Evolutionary conservation across 176 grass and related monocot species (phyloP).

Genomic region (Neostapfia colusana): DNA sequence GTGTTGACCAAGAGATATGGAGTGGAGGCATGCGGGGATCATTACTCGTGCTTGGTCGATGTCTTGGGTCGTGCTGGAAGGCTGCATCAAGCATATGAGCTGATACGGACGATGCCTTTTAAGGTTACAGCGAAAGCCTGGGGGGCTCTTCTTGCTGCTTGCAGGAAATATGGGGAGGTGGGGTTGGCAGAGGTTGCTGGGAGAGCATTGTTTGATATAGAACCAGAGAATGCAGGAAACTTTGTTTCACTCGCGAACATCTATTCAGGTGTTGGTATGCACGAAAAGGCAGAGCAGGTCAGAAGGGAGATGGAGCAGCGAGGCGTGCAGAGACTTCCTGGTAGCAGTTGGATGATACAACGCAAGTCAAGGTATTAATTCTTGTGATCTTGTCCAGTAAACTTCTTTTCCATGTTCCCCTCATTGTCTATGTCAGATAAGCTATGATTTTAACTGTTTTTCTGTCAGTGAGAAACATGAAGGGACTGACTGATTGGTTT

Average conservation of each 20-base stretch:
- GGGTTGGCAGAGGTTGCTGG: constrained; percentile 57
- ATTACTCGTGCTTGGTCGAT: constrained; percentile 74
- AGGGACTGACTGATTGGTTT: constrained; percentile 18
- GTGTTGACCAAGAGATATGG: constrained; percentile 46
- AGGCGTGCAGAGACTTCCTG: constrained; percentile 46
- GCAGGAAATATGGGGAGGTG: constrained; percentile 64
- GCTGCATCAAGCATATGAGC: constrained; percentile 55
- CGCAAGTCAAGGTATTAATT: constrained; percentile 36
- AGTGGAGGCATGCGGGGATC: constrained; percentile 48
- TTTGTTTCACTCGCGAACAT: constrained; percentile 65
- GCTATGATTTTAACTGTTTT: constrained; percentile 19
- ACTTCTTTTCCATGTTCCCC: background rate
- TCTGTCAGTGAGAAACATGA: constrained; percentile 1
- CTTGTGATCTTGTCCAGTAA: background rate
- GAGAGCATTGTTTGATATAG: constrained; percentile 58
- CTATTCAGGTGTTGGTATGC: constrained; percentile 54
- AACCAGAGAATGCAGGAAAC: constrained; percentile 71
- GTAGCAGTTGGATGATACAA: constrained; percentile 62
- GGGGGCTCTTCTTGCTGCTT: constrained; percentile 75
- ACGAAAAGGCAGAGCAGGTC: constrained; percentile 54
- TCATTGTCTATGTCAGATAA: constrained; percentile 1
- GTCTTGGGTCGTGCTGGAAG: constrained; percentile 68
- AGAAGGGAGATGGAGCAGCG: constrained; percentile 60
- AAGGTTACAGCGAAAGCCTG: constrained; percentile 65
- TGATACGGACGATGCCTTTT: constrained; percentile 57